Evolutionary conservation across 257 asterid genomes (phyloP), one percentile per base, ranked within the genome.

Genomic region (Ophiorrhiza pumila): DNA sequence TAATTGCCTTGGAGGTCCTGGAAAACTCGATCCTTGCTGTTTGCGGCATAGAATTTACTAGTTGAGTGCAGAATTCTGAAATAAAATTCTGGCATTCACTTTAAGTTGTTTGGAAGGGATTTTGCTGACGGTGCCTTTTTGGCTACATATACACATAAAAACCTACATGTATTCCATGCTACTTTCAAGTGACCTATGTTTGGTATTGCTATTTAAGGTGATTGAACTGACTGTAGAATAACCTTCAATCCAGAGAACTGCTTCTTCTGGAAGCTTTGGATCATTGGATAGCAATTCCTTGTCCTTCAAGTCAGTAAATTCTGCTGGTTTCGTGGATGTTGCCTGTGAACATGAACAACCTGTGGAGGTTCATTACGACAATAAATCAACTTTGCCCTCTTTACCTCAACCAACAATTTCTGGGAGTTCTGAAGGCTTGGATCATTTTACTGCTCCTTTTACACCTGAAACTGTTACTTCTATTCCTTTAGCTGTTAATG

Each of bases 211-310:
- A 10, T 45, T 59, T 22, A 9, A 47, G n/a, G 31, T 25, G 45
- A 34, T 42, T 8, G 56, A 62, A 63, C 79, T 85, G 81, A 80
- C 64, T 68, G 73, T 70, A 71, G 34, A 55, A 65, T 65, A 25
- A 69, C 71, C 71, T 76, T 77, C 52, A 58, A 55, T 76, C 34
- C 92, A 91, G 98, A 83, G 89, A 83, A 75, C 87, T 71, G 83
- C 84, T 65, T 87, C 96, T 70, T 77, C 74, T 17, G 96, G 88
- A 83, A 89, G 92, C 83, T 80, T 83, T 83, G 92, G 83, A 71
- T 86, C 95, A 18, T 82, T 78, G 60, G 93, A 88, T 68, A 81
- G 82, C 84, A 84, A 76, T 76, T 80, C 92, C 65, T 41, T 77
- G 42, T 78, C 89, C 68, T 77, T 67, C 66, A 76, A 78, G 75